Evolutionary conservation across 345 rosid genomes (phyloP), one percentile per base, ranked within the genome.

Genomic region (Linum usitatissimum): DNA sequence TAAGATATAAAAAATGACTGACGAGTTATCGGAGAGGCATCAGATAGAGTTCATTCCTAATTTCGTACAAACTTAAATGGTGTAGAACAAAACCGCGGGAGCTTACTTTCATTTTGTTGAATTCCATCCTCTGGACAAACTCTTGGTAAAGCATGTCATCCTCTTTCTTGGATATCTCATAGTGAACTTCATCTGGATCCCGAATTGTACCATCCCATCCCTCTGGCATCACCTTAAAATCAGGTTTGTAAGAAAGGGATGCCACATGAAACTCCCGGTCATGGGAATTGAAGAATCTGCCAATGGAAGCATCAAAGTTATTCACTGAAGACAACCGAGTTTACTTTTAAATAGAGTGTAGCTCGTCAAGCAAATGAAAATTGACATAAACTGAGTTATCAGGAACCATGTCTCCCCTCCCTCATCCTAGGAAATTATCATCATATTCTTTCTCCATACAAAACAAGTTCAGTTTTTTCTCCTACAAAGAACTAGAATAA

Each of bases 191-290:
- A 77, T 93, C 99, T 53, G 71, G 70, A 73, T 93, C 99, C 75
- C 76, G 86, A 69, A 71, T 84, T 38, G 94, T 86, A 70, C 99
- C 97, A 78, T 87, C 97, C 97, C 97, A 93, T 49, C 97, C 99
- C 76, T 93, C 97, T 3, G 97, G 94, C 99, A 93, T 87, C 19
- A 93, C 96, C 80, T 90, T 93, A 73, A 90, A 93, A 74, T 86
- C 96, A 0, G 99, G 99, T 60, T 87, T 90, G 70, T 87, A 90
- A 5, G 84, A 86, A 62, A 93, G 96, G 15, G 96, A 86, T 60
- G 99, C 97, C 58, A 93, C 88, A 82, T 93, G 99, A 71, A 90
- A 93, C 63, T 93, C 99, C 62, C 90, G 86, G 60, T 88, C 96
- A 78, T 90, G 96, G 8, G 96, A 86, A 67, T 68, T 70, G 42